Base-by-base conservation (phyloP, 78 protist species). In the Emiliania huxleyi region DNA sequence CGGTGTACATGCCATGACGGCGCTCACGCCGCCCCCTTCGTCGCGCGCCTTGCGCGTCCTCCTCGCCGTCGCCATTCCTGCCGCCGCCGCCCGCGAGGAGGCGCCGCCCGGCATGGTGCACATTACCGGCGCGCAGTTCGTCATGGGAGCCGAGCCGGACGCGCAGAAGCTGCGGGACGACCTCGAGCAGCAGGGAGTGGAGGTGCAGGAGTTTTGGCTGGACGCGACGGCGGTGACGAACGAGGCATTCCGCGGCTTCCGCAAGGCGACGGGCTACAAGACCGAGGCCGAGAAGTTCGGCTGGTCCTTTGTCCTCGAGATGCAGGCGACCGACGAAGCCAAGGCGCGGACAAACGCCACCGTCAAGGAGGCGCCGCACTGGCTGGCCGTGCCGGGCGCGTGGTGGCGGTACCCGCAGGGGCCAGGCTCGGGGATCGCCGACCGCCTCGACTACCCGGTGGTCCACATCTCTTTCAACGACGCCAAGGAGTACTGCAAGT, bases 401-500 rank as follows among this genome's bases (percentile, higher is more conserved):
- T 43, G 6, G 33, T 91, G 93, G 93, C 35, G 79, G 18, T 25
- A 38, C 33, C 93, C 93, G 6, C 94, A 46, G 77, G 95, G 94
- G 33, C 49, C 49, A 4, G 46, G 77, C 42, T 81, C 89, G 40
- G 3, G 56, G 6, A 29, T 44, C 40, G 6, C 18, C 18, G 49
- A 6, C 23, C 55, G 48, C 26, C 35, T 23, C n/a, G 29, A 91
- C 89, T 44, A 91, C 77, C 91, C 91, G 0, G 91, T 37, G n/a
- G 75, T 55, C 19, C 93, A 91, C 89, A 25, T 75, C n/a, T 44
- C 73, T 8, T 73, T 1, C 46, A 48, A 37, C 46, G 93, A 91
- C 35, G 93, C 93, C 22, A 33, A 25, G 33, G 93, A 71, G 56
- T 91, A 75, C 93, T 91, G 93, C 93, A 73, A 44, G 87, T 55